phyloP scores from a whole-genome alignment of 139 green algal genomes.

The Nannochloris sp. region DNA sequence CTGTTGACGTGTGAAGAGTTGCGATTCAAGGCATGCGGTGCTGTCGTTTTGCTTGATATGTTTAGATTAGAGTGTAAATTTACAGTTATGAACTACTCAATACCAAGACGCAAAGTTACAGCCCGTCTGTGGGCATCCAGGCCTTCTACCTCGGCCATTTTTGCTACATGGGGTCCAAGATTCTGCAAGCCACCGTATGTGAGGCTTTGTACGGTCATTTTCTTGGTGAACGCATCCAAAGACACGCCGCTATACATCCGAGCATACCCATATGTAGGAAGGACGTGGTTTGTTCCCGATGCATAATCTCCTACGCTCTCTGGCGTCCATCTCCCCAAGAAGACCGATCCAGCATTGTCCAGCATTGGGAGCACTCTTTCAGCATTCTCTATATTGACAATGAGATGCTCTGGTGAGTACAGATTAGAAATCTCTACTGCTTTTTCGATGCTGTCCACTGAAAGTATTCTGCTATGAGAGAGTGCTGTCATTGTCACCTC shows the following conservation, averaged over 20 bases:
- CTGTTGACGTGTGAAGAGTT: no score
- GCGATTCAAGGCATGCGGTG: neutral
- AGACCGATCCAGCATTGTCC: slow-evolving; percentile 86
- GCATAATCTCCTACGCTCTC: slow-evolving; percentile 98
- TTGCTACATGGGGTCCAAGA: slow-evolving; percentile 82
- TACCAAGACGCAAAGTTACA: slow-evolving; percentile 79
- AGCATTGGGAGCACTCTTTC: slow-evolving; percentile 76
- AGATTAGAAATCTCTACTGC: slow-evolving; percentile 78
- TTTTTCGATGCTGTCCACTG: slow-evolving; percentile 49
- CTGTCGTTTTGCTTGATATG: neutral
- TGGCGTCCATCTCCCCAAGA: slow-evolving; percentile 88
- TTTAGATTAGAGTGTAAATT: no score
- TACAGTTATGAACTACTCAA: neutral
- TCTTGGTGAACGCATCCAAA: slow-evolving; percentile 92
- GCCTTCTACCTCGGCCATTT: slow-evolving; percentile 92
- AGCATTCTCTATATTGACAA: slow-evolving; percentile 86
- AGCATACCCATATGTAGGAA: slow-evolving; percentile 97
- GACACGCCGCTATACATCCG: slow-evolving; percentile 95
- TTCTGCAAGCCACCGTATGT: slow-evolving; percentile 60
- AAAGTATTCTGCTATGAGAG: slow-evolving; percentile 71
- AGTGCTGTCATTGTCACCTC: slow-evolving; percentile 80
- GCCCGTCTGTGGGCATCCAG: slow-evolving; percentile 86
- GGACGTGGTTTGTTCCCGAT: slow-evolving; percentile 92
- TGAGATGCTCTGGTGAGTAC: slow-evolving; percentile 97
- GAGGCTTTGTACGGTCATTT: slow-evolving; percentile 94